Percentiles rank a stretch among this genome's conserved stretches.
phyloP scores from a whole-genome alignment of 306 rosid species.

The Castanea sativa region DNA sequence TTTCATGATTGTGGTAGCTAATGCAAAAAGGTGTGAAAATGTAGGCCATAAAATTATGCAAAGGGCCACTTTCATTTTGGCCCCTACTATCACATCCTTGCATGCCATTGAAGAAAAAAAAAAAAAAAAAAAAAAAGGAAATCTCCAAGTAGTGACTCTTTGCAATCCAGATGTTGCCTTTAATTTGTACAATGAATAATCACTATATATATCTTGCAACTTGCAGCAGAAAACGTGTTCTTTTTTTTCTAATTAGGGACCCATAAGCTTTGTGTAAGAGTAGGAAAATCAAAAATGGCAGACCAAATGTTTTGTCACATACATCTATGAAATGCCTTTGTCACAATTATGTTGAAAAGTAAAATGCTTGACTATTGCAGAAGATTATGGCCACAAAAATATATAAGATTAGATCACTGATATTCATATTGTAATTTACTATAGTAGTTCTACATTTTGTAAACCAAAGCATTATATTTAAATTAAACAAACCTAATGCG shows the following conservation, averaged over 20 bases:
- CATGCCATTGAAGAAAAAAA: neutral
- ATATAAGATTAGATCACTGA: neutral
- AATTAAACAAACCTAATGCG: too few species aligned
- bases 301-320: neutral
- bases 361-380: neutral
- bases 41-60: constrained; percentile 34
- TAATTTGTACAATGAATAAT: neutral
- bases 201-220: neutral
- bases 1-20: constrained; percentile 53
- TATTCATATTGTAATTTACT: too few species aligned
- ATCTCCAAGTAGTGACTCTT: neutral
- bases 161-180: neutral
- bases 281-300: neutral
- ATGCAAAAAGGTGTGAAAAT: constrained; percentile 41
- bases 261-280: neutral
- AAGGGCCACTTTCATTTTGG: constrained; percentile 28
- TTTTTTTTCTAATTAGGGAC: neutral
- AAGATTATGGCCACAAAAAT: too few species aligned
- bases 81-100: constrained; percentile 22
- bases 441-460: too few species aligned
- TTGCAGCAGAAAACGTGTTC: neutral
- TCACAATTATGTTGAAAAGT: neutral
- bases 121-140: neutral
- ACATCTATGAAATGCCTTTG: neutral
- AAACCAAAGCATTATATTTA: too few species aligned